A percentile compares a stretch with the other conserved stretches of the same genome.
phyloP scores from a whole-genome alignment of 139 green algal genomes.

The Tetraselmis chui region DNA sequence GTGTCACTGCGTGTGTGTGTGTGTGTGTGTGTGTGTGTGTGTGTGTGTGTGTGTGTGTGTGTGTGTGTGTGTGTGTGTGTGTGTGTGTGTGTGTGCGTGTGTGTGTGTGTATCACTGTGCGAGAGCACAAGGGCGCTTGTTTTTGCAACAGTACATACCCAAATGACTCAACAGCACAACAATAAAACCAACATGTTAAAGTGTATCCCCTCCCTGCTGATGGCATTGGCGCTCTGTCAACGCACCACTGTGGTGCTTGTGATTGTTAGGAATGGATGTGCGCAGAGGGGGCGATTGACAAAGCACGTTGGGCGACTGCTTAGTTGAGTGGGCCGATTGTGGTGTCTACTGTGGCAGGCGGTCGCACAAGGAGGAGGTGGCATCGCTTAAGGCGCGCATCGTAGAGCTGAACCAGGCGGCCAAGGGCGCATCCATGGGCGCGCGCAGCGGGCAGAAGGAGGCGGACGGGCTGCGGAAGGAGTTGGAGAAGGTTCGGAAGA shows the following conservation, averaged over 20 bases:
- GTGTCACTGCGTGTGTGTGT: too few relatives aligned
- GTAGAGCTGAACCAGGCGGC: slow-evolving; percentile 56
- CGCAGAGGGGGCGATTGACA: too few relatives aligned
- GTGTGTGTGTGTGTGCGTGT: neutral
- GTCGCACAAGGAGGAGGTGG: slow-evolving; percentile 71
- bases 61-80: neutral
- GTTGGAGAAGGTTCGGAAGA: slow-evolving; percentile 59
- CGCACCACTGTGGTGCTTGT: neutral
- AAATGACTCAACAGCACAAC: neutral
- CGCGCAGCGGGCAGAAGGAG: slow-evolving; percentile 33
- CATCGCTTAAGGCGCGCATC: slow-evolving; percentile 32
- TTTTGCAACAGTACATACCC: neutral
- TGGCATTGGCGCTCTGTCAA: neutral
- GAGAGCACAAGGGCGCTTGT: neutral
- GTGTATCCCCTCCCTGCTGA: neutral
- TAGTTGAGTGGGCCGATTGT: too few relatives aligned
- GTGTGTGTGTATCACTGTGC: too few relatives aligned
- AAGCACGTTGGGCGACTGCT: too few relatives aligned
- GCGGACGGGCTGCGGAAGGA: slow-evolving; percentile 47
- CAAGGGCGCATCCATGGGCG: slow-evolving; percentile 35
- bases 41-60: slow-evolving; percentile 23
- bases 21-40: too few relatives aligned
- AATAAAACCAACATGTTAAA: neutral
- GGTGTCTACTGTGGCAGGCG: slow-evolving; percentile 40
- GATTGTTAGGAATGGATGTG: too few relatives aligned